These are phyloP conservation scores for Arabidopsis arenosa DNA, from an alignment of 345 rosid species.

Conservation along the genomic window DNA sequence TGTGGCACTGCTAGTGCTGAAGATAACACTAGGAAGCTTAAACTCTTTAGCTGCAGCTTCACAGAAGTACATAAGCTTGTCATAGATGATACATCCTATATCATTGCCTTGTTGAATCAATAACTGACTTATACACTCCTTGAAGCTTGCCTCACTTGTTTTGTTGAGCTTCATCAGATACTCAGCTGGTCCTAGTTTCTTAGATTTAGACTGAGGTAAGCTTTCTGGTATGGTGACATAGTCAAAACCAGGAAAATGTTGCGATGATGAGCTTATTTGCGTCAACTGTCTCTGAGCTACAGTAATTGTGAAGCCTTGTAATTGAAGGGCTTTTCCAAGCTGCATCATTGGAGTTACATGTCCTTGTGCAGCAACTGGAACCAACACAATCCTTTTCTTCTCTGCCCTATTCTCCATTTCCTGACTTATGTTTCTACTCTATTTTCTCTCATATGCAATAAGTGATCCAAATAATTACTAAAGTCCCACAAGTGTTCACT, in stretches of 20 bases:
- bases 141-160: constrained; percentile 46
- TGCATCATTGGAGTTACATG: constrained; percentile 70
- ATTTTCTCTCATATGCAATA: neutral
- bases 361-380: constrained; percentile 24
- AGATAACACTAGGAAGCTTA: constrained; percentile 33
- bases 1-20: constrained; percentile 32
- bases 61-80: constrained; percentile 40
- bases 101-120: constrained; percentile 32
- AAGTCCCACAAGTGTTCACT: too few relatives aligned
- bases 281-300: constrained; percentile 47
- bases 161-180: constrained; percentile 42
- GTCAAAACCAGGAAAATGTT: constrained; percentile 42
- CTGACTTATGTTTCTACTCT: neutral
- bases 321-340: constrained; percentile 56
- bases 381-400: constrained; percentile 23
- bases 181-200: constrained; percentile 1
- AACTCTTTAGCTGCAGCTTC: constrained; percentile 32
- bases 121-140: constrained; percentile 24
- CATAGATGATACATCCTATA: constrained; percentile 53
- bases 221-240: constrained; percentile 51
- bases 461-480: neutral
- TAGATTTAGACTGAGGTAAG: constrained; percentile 15
- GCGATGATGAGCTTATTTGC: constrained; percentile 27
- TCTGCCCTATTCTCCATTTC: constrained; percentile 17
- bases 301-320: constrained; percentile 62